These are phyloP conservation scores for Leccinellum rugosiceps DNA, from an alignment of 768 basidiomycete genomes.

Conservation along the genomic window DNA sequence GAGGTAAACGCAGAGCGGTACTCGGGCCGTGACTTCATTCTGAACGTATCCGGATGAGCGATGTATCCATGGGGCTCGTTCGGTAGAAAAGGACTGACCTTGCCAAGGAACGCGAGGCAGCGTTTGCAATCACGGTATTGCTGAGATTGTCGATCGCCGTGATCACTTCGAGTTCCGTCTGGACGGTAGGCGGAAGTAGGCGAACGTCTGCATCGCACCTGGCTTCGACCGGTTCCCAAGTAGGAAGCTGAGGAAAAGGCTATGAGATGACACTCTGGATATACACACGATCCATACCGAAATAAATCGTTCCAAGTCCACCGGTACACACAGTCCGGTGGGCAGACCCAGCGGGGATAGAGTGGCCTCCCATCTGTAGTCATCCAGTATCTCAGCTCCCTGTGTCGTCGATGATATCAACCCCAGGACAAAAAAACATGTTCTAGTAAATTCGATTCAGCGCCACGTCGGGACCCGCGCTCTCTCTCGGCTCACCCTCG, in stretches of 20 bases:
- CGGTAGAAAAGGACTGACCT: constrained; percentile 46
- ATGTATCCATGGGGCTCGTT: background rate
- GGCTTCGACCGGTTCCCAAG: constrained; percentile 49
- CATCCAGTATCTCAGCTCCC: constrained; percentile 91
- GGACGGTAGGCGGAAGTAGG: constrained; percentile 61
- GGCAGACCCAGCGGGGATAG: constrained; percentile 80
- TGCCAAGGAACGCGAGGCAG: constrained; percentile 86
- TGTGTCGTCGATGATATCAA: constrained; percentile 88
- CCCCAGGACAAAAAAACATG: constrained; percentile 94
- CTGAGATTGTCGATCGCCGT: constrained; percentile 90
- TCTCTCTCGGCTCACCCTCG: constrained; percentile 66
- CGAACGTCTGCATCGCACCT: constrained; percentile 39
- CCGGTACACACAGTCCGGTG: constrained; percentile 88
- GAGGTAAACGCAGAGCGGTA: constrained; percentile 77
- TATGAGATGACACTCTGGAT: constrained; percentile 2
- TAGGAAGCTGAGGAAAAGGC: constrained; percentile 54
- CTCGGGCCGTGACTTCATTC: constrained; percentile 76
- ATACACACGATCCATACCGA: constrained; percentile 49
- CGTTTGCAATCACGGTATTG: constrained; percentile 94
- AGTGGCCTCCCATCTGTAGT: constrained; percentile 92
- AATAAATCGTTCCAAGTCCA: constrained; percentile 77
- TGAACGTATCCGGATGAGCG: constrained; percentile 25
- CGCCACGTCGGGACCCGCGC: background rate
- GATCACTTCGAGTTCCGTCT: constrained; percentile 78
- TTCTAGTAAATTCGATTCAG: constrained; percentile 47